Conservation (phyloP, 495 filamentous ascomycete genomes). For the Venustampulla echinocandica region DNA sequence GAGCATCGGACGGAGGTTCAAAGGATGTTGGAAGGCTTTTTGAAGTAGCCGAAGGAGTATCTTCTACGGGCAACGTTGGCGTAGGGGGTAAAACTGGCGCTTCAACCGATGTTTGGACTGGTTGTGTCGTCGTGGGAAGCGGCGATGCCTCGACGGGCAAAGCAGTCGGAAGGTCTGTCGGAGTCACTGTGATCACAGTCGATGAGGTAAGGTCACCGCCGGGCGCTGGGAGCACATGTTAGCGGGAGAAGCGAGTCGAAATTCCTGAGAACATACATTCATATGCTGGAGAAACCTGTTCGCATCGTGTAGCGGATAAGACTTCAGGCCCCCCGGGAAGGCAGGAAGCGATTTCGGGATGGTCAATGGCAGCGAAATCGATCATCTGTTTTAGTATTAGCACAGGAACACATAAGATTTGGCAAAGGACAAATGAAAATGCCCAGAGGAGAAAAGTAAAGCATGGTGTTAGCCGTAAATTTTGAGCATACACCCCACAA, state of each 20-base stretch:
- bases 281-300: background rate
- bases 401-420: too few relatives aligned
- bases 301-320: background rate
- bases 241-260: background rate
- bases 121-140: background rate
- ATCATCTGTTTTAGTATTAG: too few relatives aligned
- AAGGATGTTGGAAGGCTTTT: background rate
- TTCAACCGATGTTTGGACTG: background rate
- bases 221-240: background rate
- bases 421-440: too few relatives aligned
- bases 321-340: background rate
- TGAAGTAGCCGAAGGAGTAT: background rate
- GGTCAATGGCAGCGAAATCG: background rate
- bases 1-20: too few relatives aligned
- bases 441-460: too few relatives aligned
- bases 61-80: too few relatives aligned
- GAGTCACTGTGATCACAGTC: background rate
- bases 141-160: background rate
- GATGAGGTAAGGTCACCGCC: constrained; percentile 1
- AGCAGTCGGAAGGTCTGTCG: background rate
- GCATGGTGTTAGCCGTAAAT: too few relatives aligned
- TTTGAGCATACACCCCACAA: too few relatives aligned
- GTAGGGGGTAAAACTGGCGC: background rate
- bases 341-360: background rate
- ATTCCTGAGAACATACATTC: background rate